Conservation (phyloP, 192 early-diverging fungal genomes). For the Umbelopsis sp. region DNA sequence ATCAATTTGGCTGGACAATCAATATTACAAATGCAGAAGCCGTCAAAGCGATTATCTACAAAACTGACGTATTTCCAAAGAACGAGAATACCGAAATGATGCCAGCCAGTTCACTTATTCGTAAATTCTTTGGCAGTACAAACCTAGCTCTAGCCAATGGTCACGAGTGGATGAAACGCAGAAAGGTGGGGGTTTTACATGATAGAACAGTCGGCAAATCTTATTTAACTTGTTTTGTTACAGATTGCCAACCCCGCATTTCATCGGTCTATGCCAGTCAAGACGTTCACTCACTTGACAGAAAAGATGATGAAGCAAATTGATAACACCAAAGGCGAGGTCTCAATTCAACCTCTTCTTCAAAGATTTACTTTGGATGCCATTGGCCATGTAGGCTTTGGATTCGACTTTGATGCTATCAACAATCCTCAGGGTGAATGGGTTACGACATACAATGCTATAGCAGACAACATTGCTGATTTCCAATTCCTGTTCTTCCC, state of each 20-base stretch:
- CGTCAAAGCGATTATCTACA: not conserved
- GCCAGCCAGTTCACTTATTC: not conserved
- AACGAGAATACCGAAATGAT: not conserved
- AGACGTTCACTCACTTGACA: constrained; percentile 27
- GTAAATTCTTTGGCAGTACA: constrained; percentile 6
- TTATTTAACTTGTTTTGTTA: too few relatives aligned
- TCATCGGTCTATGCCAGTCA: constrained; percentile 32
- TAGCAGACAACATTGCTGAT: constrained; percentile 19
- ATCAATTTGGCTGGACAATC: not conserved
- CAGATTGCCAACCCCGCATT: constrained; percentile 36
- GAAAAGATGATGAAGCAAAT: constrained; percentile 26
- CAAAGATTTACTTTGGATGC: constrained; percentile 34
- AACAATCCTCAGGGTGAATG: constrained; percentile 22
- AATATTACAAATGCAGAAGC: not conserved
- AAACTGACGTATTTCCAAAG: constrained; percentile 10
- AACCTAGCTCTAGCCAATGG: constrained; percentile 29
- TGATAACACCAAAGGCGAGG: not conserved
- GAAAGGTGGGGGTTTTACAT: too few relatives aligned
- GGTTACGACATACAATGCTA: constrained; percentile 25
- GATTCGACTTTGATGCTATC: constrained; percentile 35
- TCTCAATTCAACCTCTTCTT: constrained; percentile 25
- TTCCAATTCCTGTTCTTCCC: constrained; percentile 28
- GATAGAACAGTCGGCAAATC: too few relatives aligned
- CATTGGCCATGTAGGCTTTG: constrained; percentile 39
- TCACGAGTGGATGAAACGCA: constrained; percentile 2